Evolutionary conservation across 306 rosid genomes (phyloP).

Genomic region (Castanospermum australe): DNA sequence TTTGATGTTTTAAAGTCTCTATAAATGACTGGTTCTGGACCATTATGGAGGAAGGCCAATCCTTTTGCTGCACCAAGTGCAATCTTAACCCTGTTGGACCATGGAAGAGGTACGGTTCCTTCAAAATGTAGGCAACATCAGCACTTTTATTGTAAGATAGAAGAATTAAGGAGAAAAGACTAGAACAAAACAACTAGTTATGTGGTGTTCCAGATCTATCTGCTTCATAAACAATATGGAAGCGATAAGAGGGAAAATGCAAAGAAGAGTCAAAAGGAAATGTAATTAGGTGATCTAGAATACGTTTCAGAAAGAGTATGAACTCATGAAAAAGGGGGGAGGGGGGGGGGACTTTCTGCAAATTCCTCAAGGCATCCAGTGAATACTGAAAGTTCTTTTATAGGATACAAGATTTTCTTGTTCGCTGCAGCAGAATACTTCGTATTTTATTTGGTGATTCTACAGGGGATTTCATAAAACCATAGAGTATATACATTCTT

Average conservation of each 20-base stretch:
- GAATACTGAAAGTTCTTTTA: background rate
- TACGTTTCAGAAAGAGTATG: background rate
- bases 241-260: background rate
- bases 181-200: background rate
- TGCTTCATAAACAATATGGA: background rate
- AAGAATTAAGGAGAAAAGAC: conserved; percentile 8
- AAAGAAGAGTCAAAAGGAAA: background rate
- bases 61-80: conserved; percentile 98
- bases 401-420: background rate
- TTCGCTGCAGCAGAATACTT: background rate
- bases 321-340: background rate
- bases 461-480: background rate
- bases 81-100: conserved; percentile 92
- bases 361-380: conserved; percentile 2
- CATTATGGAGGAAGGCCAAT: conserved; percentile 91
- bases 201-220: conserved; percentile 1
- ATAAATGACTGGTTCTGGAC: conserved; percentile 90
- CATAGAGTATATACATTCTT: background rate
- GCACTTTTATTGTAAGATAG: conserved; percentile 26
- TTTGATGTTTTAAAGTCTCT: conserved; percentile 98
- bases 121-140: conserved; percentile 46
- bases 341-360: too few species aligned
- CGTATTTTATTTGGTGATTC: background rate
- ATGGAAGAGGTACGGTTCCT: conserved; percentile 97
- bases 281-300: background rate